Base-by-base conservation (phyloP, 345 rosid species). In the Hirschfeldia incana region DNA sequence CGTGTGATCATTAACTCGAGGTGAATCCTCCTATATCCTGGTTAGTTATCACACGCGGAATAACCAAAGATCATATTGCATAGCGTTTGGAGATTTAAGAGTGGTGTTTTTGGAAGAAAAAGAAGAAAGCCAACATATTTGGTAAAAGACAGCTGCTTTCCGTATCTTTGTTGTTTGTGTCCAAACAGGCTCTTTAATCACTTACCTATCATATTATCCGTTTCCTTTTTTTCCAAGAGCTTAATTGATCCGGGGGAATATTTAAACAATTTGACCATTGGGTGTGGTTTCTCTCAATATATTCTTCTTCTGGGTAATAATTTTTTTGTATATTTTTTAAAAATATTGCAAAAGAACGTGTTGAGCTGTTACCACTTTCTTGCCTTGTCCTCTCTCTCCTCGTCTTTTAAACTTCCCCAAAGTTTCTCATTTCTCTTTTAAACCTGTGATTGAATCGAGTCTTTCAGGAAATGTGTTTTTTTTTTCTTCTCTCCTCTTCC, bases 301-400 rank as follows among this genome's bases (percentile, higher is more conserved):
- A 64, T 71, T 78, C 80, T 71, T 78, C 80, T 76, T 68, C 73
- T 67, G 73, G 67, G 11, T 12, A 42, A 29, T 29, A 2, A 2
- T 39, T 65, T 65, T 67, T 76, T 36, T 34, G 74, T 76, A 76
- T 67, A 67, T 67, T 67, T 70, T 70, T 4, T 51, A 66, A 17
- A 53, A 26, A 10, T 1, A 58, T 49, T 49, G 1, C 62, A 58
- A 58, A 46, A 53, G 59, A 16, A 86, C 92, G 89, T 88, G 98
- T 79, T 85, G 97, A 88, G 92, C 89, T 90, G 93, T 90, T 84
- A 60, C 70, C 88, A 77, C 79, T 68, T 75, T 58, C 68, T n/a
- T 37, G 53, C 13, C 76, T 70, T 58, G 36, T 64, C 75, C 30
- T 9, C 10, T 17, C 42, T 66, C 26, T 11, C 55, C 53, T 13